A percentile compares a stretch with the other conserved stretches of the same genome.
Conservation (phyloP, 345 rosid genomes). For the Boechera stricta region DNA sequence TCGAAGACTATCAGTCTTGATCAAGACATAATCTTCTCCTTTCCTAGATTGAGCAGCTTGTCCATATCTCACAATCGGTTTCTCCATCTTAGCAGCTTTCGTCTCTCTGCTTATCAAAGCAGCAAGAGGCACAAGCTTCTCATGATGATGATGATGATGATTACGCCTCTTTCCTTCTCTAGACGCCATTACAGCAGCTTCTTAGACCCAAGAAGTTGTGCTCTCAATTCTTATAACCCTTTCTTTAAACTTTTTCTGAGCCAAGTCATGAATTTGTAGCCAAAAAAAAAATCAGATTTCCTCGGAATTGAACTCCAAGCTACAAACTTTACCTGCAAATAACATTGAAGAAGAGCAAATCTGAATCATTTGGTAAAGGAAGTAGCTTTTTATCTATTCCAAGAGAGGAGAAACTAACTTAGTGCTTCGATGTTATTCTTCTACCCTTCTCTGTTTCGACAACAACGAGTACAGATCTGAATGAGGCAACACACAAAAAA, state of each 20-base stretch:
- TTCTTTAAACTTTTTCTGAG: not conserved
- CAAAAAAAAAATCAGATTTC: constrained; percentile 1
- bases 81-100: constrained; percentile 78
- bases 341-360: constrained; percentile 26
- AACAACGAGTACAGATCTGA: constrained; percentile 62
- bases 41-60: constrained; percentile 84
- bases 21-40: constrained; percentile 85
- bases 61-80: constrained; percentile 69
- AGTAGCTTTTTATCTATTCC: not conserved
- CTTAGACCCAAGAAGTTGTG: not conserved
- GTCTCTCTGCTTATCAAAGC: constrained; percentile 72
- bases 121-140: constrained; percentile 80
- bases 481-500: constrained; percentile 1
- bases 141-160: constrained; percentile 40
- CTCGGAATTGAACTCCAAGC: not conserved
- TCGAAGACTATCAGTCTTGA: constrained; percentile 70
- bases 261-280: constrained; percentile 27
- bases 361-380: constrained; percentile 14
- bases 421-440: not conserved
- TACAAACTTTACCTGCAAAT: constrained; percentile 52
- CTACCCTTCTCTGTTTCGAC: constrained; percentile 28
- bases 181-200: constrained; percentile 59
- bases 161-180: constrained; percentile 58
- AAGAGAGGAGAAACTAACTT: constrained; percentile 29
- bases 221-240: constrained; percentile 13